Evolutionary conservation across 2,329 filamentous ascomycete genomes (phyloP), one percentile per base, ranked within the genome.

Genomic region (Trichoderma citrinoviride): DNA sequence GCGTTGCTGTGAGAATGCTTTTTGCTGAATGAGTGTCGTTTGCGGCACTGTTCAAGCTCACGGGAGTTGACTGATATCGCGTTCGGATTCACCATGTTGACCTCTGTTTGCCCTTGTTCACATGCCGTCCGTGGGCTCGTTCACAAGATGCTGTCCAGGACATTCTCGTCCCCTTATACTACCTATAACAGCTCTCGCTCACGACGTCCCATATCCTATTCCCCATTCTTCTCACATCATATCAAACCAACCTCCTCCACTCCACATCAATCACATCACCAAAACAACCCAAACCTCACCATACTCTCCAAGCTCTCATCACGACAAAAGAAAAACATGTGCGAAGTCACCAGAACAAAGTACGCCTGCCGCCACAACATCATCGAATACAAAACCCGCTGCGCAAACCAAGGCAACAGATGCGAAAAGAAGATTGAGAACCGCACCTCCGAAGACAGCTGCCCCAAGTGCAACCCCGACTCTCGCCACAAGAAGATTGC

Each of bases 341-440:
- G 61, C 15, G 7, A 23, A n/a, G 25, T 56, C 41, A 47, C 25
- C 21, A 49, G 44, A 50, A 50, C 44, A n/a, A 47, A 23, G 7
- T 43, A 41, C 10, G 19, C 29, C 1, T 64, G 61, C 33, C 40
- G 33, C 7, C 61, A 64, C 43, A n/a, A 41, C 8, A 4, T 5
- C 3, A n/a, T 14, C 23, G 15, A 23, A 17, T 62, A 62, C 19
- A 12, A 21, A 6, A 15, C 2, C 6, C n/a, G 53, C 12, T 62
- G 60, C 49, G 12, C 40, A 3, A 27, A 33, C 25, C 8, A 15
- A 3, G 15, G 25, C 19, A 52, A 44, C n/a, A 33, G 46, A 53
- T 62, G 60, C 40, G 49, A 53, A 50, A 62, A 62, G 25, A 15
- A 46, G 7, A 62, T 62, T n/a, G 19, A 15, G 3, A 49, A 23